phyloP scores from a whole-genome alignment of 345 rosid genomes.

The Geranium brycei region DNA sequence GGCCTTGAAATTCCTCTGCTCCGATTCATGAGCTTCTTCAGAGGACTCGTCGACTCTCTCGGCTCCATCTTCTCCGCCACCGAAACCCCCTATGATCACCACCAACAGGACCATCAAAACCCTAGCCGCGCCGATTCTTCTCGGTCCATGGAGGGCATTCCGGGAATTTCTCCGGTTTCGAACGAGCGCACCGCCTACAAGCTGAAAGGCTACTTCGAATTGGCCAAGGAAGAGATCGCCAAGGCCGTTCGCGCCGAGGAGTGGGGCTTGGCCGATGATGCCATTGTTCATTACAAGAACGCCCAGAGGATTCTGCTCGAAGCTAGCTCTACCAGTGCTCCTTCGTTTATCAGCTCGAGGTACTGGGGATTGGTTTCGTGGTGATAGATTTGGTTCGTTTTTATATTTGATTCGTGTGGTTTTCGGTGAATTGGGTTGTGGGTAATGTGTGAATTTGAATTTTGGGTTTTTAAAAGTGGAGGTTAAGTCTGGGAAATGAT shows the following conservation, averaged over 20 bases:
- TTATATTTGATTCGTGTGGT: not conserved
- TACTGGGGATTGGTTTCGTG: conserved; percentile 6
- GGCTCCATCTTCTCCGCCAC: conserved; percentile 37
- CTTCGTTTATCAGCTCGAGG: conserved; percentile 65
- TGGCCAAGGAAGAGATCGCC: conserved; percentile 70
- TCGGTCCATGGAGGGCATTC: conserved; percentile 34
- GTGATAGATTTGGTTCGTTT: not conserved
- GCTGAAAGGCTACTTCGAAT: conserved; percentile 79
- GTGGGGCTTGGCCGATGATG: conserved; percentile 75
- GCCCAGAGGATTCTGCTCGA: conserved; percentile 65
- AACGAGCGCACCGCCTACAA: conserved; percentile 83
- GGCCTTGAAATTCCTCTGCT: not conserved
- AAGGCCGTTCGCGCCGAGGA: conserved; percentile 87
- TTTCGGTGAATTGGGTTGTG: not conserved
- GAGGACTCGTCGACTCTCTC: conserved; percentile 45
- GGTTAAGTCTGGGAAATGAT: not conserved
- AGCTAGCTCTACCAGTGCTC: conserved; percentile 52
- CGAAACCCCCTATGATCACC: conserved; percentile 14
- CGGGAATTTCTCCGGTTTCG: conserved; percentile 22
- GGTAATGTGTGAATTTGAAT: not conserved
- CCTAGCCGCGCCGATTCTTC: conserved; percentile 15
- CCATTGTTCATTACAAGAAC: conserved; percentile 56
- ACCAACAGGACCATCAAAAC: conserved; percentile 18
- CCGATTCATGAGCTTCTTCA: conserved; percentile 46
- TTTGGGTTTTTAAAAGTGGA: too few relatives aligned